Evolutionary conservation across 345 rosid genomes (phyloP), one percentile per base, ranked within the genome.

Genomic region (Populus deltoides): DNA sequence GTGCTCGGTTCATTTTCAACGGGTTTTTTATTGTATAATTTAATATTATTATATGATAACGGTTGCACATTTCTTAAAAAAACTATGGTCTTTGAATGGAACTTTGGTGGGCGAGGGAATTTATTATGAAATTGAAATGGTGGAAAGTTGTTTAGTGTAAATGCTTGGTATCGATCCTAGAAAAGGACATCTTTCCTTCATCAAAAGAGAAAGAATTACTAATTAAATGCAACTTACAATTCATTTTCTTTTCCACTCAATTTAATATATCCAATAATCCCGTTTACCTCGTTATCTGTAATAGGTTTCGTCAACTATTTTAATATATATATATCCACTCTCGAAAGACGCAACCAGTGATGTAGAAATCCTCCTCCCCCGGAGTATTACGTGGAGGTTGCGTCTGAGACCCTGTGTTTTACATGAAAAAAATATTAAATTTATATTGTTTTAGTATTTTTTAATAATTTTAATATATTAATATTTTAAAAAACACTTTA

Each of bases 91-190:
- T 22, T 38, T 20, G 24, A 39, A 69, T 67, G 77, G 74, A 17
- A 72, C 43, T 12, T n/a, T 22, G 47, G 75, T 35, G 65, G 75
- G 71, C 61, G 47, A 74, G 49, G 69, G 70, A 45, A 20, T 74
- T 79, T 69, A 68, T 45, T 68, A 68, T 57, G 38, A 75, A 77
- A 61, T 45, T 29, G 73, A 73, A 74, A 57, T 29, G 68, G 68
- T 25, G 38, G 73, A 55, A 5, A 2, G 38, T 74, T 31, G 49
- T 74, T 68, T 38, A 74, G 35, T 53, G 41, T n/a, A 53, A 80
- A 33, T 35, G 68, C 43, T 72, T 66, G 73, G 77, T 72, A 55
- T n/a, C n/a, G n/a, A n/a, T 67, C 73, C 77, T 72, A 75, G 78
- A 72, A 81, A 77, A 76, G 16, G 77, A 76, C 77, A 55, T 59